These are phyloP conservation scores for Porcisia deanei DNA, from an alignment of 208 protist genomes.

Conservation along the genomic window DNA sequence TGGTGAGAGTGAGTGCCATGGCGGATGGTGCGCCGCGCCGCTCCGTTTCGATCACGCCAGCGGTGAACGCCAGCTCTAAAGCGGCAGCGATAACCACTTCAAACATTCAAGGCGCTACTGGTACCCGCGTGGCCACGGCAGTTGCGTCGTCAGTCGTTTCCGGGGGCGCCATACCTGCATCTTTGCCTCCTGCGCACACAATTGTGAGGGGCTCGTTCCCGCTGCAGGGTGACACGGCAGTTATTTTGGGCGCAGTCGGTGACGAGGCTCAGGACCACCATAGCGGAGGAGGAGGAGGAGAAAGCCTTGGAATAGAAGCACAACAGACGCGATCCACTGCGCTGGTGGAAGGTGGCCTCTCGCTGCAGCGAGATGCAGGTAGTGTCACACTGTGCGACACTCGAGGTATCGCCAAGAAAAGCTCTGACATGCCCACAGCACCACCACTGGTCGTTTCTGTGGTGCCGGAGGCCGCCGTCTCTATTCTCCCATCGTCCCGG, in stretches of 20 bases:
- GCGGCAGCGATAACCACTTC: not conserved
- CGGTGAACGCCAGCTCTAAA: not conserved
- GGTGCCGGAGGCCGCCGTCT: not conserved
- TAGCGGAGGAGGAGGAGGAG: not conserved
- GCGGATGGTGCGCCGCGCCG: not conserved
- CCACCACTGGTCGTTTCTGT: not conserved
- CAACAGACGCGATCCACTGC: not conserved
- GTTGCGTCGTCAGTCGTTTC: not conserved
- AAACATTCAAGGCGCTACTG: not conserved
- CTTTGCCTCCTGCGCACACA: too few species aligned
- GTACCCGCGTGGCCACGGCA: not conserved
- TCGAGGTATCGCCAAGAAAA: not conserved
- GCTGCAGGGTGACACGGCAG: not conserved
- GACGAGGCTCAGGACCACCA: not conserved
- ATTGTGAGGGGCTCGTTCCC: not conserved
- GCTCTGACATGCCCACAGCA: not conserved
- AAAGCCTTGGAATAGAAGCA: not conserved
- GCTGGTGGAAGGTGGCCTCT: not conserved
- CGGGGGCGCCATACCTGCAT: too few species aligned
- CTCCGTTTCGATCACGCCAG: not conserved
- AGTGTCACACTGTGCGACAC: not conserved
- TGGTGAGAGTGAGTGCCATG: not conserved
- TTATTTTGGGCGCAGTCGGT: not conserved
- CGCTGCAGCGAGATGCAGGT: not conserved
- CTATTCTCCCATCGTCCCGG: not conserved